Base-by-base conservation (phyloP, 1,139 yeast genomes). In the Yarrowia galli region DNA sequence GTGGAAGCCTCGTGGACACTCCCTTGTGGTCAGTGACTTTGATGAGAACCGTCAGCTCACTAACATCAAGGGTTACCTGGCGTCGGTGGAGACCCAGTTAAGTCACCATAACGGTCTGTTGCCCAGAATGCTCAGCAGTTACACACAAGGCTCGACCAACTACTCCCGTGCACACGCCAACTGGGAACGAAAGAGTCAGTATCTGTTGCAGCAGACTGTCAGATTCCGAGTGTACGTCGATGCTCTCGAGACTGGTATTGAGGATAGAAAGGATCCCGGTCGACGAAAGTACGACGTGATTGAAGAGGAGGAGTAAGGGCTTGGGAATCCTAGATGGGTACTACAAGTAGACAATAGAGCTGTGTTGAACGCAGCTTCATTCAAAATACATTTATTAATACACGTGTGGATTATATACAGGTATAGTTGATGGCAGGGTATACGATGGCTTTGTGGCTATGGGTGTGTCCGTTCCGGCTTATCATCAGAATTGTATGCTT, bases 131-230 rank as follows among this genome's bases (percentile, higher is more conserved):
- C 46, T 72, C 38, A 68, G 70, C 20, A 70, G 73, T 13, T 76
- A 73, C 65, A 72, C 77, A 1, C 76, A 75, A 1, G 71, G 73
- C 16, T 68, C 74, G 0, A 70, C 72, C 15, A 75, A 77, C 68
- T 73, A 73, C 72, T 66, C 68, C 51, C 72, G 71, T 56, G 79
- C 77, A 10, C 74, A 73, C 51, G 63, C 71, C 42, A 77, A 77
- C 71, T 77, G 79, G 79, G 79, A 76, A 60, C 69, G 72, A 43
- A 76, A 76, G 71, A 71, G 74, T 22, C 78, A 74, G 69, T 75
- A 74, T 65, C 69, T 78, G 67, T 69, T 74, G 53, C 77, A 75
- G 66, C 79, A 77, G 69, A 58, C 64, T 28, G 64, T 58, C 12
- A 36, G 64, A 20, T 75, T 72, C 72, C 73, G 75, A 68, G 71